Evolutionary conservation across 805 yeast species (phyloP).

Genomic region (Lachancea kluyveri): DNA sequence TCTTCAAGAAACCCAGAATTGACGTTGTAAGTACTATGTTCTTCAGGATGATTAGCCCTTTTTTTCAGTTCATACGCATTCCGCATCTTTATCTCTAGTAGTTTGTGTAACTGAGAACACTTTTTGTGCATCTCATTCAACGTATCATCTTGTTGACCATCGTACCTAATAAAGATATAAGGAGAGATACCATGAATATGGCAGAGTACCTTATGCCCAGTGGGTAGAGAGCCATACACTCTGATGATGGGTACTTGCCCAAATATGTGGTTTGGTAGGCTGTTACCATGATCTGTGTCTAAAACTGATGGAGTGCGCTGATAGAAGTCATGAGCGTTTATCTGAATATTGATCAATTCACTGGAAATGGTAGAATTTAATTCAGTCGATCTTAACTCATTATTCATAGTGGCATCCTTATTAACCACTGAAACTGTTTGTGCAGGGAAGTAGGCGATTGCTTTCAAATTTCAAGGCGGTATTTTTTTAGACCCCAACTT

Average conservation of each 20-base stretch:
- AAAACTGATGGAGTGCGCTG: constrained; percentile 47
- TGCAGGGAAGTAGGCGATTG: too few species aligned
- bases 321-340: constrained; percentile 62
- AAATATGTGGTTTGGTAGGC: constrained; percentile 30
- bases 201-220: constrained; percentile 52
- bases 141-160: constrained; percentile 32
- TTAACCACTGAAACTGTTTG: too few species aligned
- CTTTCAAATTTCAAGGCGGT: too few species aligned
- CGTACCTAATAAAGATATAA: constrained; percentile 63
- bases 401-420: constrained; percentile 15
- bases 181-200: constrained; percentile 87
- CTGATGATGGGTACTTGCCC: constrained; percentile 68
- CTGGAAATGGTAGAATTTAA: constrained; percentile 11
- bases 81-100: constrained; percentile 40
- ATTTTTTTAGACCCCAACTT: too few species aligned
- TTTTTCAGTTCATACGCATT: constrained; percentile 33
- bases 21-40: too few species aligned
- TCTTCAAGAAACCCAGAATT: too few species aligned
- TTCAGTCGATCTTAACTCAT: constrained; percentile 11
- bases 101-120: constrained; percentile 35
- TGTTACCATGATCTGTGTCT: constrained; percentile 39
- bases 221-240: constrained; percentile 62
- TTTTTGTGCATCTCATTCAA: constrained; percentile 26
- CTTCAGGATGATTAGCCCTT: too few species aligned
- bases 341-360: constrained; percentile 40